Percentiles rank a stretch among this genome's conserved stretches.
These are phyloP conservation scores for Aspergillus nomiae DNA, from an alignment of 2,329 filamentous ascomycete genomes.

Conservation along the genomic window DNA sequence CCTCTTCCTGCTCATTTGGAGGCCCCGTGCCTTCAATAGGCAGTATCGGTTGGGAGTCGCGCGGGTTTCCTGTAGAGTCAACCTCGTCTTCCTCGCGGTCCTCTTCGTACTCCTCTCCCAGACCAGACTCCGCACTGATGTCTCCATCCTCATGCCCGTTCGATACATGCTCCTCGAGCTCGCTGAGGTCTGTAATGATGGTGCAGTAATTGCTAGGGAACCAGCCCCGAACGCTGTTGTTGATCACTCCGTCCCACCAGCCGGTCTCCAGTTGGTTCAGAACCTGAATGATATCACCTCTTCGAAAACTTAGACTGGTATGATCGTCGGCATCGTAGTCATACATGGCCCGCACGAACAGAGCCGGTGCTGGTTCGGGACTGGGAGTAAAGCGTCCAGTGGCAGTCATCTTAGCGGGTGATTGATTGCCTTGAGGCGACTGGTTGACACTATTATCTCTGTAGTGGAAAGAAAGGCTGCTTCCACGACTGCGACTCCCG, in stretches of 20 bases:
- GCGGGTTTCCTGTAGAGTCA: constrained; percentile 67
- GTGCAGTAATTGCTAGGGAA: constrained; percentile 99
- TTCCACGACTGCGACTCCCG: constrained; percentile 33
- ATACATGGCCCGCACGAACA: constrained; percentile 95
- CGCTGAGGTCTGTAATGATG: constrained; percentile 75
- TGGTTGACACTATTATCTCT: constrained; percentile 22
- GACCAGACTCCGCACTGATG: constrained; percentile 49
- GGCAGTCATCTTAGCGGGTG: constrained; percentile 33
- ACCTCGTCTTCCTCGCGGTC: constrained; percentile 68
- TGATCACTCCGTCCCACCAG: constrained; percentile 99
- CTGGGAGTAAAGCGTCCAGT: constrained; percentile 34
- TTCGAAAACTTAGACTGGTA: constrained; percentile 93
- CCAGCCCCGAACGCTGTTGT: constrained; percentile 87
- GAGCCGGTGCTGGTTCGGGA: constrained; percentile 49
- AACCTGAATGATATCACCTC: constrained; percentile 97
- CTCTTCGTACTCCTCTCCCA: constrained; percentile 65
- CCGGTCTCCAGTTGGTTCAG: constrained; percentile 97
- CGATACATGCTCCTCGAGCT: constrained; percentile 65
- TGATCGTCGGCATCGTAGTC: constrained; percentile 97
- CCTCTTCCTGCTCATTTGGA: constrained; percentile 71
- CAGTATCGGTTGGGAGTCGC: constrained; percentile 61
- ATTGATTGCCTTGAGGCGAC: constrained; percentile 28
- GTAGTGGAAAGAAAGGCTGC: constrained; percentile 31
- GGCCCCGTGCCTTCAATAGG: constrained; percentile 68
- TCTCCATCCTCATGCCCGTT: constrained; percentile 57